Percentiles rank a stretch among this genome's conserved stretches.
phyloP scores from a whole-genome alignment of 371 early-diverging fungal genomes.

The Sporodiniella umbellata region DNA sequence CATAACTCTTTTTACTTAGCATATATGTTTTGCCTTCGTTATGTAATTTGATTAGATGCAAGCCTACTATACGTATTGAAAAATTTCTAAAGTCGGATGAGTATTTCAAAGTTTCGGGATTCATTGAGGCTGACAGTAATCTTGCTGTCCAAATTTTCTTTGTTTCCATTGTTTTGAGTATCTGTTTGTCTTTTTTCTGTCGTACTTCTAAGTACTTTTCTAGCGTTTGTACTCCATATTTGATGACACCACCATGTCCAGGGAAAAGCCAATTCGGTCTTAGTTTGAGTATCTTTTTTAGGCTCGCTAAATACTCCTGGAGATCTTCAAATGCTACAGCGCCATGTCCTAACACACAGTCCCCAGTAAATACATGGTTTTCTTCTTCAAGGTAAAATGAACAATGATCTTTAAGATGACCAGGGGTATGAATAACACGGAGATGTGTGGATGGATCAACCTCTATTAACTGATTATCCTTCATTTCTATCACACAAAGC shows the following conservation, averaged over 20 bases:
- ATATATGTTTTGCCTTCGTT: constrained; percentile 17
- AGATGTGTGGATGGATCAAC: constrained; percentile 46
- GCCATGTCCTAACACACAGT: constrained; percentile 74
- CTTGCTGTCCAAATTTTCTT: constrained; percentile 3
- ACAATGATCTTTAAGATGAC: constrained; percentile 73
- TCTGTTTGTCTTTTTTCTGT: constrained; percentile 26
- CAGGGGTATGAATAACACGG: constrained; percentile 63
- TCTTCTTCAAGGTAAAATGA: constrained; percentile 63
- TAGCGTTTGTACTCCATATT: constrained; percentile 23
- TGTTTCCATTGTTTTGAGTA: constrained; percentile 23
- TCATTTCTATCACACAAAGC: no score
- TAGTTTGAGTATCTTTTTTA: constrained; percentile 42
- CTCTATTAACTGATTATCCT: constrained; percentile 37
- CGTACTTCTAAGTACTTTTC: constrained; percentile 19
- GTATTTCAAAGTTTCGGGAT: constrained; percentile 2
- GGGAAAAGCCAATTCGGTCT: constrained; percentile 22
- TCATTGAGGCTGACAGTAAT: constrained; percentile 6
- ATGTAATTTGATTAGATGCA: constrained; percentile 19
- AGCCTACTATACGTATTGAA: constrained; percentile 15
- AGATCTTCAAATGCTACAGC: constrained; percentile 71
- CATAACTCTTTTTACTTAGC: neutral
- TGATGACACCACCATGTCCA: constrained; percentile 60
- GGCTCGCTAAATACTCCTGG: constrained; percentile 56
- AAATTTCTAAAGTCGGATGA: constrained; percentile 1
- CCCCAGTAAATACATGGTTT: constrained; percentile 65